Evolutionary conservation across 2,329 filamentous ascomycete species (phyloP), one percentile per base, ranked within the genome.

Genomic region (Ophiocordyceps unilateralis): DNA sequence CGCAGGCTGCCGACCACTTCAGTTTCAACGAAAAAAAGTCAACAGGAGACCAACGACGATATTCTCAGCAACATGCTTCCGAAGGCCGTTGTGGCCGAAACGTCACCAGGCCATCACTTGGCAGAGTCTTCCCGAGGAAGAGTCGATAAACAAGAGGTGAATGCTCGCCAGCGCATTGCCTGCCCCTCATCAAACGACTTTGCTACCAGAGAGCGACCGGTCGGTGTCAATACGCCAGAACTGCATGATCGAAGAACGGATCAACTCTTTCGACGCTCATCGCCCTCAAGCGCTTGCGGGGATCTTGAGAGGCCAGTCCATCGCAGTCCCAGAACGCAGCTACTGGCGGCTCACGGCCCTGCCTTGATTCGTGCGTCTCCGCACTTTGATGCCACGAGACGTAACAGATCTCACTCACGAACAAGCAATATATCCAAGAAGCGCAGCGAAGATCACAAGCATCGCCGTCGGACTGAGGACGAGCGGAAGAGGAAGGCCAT

Each of bases 401-500:
- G 43, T 12, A 45, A 45, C 9, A 52, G 55, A 10, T 52, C 56
- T 9, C 41, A 47, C 17, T 60, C 59, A 3, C 48, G 51, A 23
- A 47, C 51, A 8, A 62, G 58, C 44, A 61, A 61, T 24, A 55
- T 60, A 7, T 60, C 58, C 4, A 54, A 44, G 30, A 62, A 58
- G 43, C 47, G 56, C 41, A 49, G 49, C 21, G 26, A 40, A 4
- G 36, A 45, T 5, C 43, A 43, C 19, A 55, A 52, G 19, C 42
- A 43, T 4, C 47, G 34, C 4, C 43, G 37, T 28, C 44, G 39
- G 14, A 40, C 40, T 17, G 49, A 53, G 11, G 42, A 49, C 7
- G 47, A 55, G 12, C 52, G 53, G n/a, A 59, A 56, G 28, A 51
- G 49, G 36, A 40, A 48, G 7, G 53, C 53, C 15, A 60, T 62